Evolutionary conservation across 352 stramenopile species (phyloP).

Genomic region (Phytophthora macrochlamydospora): DNA sequence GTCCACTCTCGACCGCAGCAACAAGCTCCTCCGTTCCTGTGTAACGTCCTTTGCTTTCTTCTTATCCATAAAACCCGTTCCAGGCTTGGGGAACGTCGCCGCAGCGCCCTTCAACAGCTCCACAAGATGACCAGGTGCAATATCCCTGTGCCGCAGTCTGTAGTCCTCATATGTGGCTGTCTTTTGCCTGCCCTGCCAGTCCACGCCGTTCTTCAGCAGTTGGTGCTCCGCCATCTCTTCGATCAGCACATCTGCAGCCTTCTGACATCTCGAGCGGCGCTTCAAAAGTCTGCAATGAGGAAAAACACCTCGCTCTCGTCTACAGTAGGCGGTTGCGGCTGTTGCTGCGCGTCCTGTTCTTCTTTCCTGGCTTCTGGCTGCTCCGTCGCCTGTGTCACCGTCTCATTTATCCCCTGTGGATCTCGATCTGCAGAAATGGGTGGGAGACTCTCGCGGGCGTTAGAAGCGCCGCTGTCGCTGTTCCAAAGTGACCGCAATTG

Average conservation of each 20-base stretch:
- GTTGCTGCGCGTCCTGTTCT: background rate
- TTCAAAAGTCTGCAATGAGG: conserved; percentile 88
- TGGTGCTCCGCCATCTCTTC: conserved; percentile 64
- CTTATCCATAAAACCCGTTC: conserved; percentile 9
- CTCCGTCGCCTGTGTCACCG: conserved; percentile 1
- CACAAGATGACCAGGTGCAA: conserved; percentile 70
- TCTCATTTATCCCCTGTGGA: background rate
- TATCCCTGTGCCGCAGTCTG: conserved; percentile 70
- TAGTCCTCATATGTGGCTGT: conserved; percentile 77
- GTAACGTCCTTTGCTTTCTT: conserved; percentile 16
- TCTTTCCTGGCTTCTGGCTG: background rate
- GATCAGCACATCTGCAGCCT: conserved; percentile 70
- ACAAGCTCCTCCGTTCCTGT: conserved; percentile 45
- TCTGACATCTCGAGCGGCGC: conserved; percentile 61
- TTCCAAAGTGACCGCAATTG: conserved; percentile 8
- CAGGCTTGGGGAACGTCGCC: conserved; percentile 28
- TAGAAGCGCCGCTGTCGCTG: conserved; percentile 1
- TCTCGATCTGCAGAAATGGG: conserved; percentile 10
- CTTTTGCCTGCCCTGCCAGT: conserved; percentile 64
- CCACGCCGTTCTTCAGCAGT: conserved; percentile 59
- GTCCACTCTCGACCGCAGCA: conserved; percentile 58
- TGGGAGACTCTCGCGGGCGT: conserved; percentile 22
- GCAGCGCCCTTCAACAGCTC: conserved; percentile 46
- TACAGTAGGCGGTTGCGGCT: conserved; percentile 5
- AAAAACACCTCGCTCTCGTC: conserved; percentile 79